Evolutionary conservation across 2,329 filamentous ascomycete species (phyloP), one percentile per base, ranked within the genome.

Genomic region (Penicillium sp.): DNA sequence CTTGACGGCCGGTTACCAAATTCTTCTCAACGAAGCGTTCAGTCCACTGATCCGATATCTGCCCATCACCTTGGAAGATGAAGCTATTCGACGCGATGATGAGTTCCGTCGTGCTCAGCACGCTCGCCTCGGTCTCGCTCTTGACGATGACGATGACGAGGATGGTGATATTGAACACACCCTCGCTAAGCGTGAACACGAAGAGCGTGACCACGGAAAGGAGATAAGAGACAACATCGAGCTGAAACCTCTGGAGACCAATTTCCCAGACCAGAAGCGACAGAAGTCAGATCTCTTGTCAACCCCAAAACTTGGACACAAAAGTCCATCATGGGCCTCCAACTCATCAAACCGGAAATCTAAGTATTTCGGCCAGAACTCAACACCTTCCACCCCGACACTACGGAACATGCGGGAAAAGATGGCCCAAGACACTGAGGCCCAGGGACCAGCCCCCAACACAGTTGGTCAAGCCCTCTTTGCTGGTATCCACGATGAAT

Each of bases 51-150:
- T 96, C 70, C 85, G 89, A 39, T 96, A 96, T 68, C 79, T 99
- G 4, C 94, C 94, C 0, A 95, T 97, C 62, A 97, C 93, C 0
- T 86, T 97, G 54, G 94, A 99, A 72, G 94, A 97, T 62, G 93
- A 97, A 70, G 94, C 94, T 3, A 90, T 94, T 0, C 79, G 90
- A n/a, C 87, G 93, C 7, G 94, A 99, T 65, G 86, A 93, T 68
- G 90, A 89, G 39, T 99, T 97, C 70, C 88, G 91, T 65, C 82
- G 88, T 46, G 88, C 87, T 4, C 91, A 95, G 70, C 86, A 87
- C 56, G 81, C 80, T 23, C 87, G 88, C 9, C 83, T 92, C 55
- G 87, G 87, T 0, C 72, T 90, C 11, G 71, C 72, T 36, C 80
- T 81, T 0, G 77, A 83, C 0, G 81, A 83, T 3, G 81, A 82